Percentiles rank a stretch among this genome's conserved stretches.
Conservation (phyloP, 169 alveolate genomes). For the Miamiensis avidus region DNA sequence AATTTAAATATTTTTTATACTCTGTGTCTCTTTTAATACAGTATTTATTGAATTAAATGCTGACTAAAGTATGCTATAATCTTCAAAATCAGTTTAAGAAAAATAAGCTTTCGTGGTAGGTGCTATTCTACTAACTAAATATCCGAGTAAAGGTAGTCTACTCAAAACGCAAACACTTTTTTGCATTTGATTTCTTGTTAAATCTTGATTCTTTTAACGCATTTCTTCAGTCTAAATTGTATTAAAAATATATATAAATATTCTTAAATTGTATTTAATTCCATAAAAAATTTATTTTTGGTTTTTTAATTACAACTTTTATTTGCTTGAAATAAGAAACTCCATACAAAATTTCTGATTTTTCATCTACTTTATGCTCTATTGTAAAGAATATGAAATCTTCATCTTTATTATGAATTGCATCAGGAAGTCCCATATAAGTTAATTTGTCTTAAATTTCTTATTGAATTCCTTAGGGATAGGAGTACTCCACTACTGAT, state of each 20-base stretch:
- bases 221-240: slow-evolving; percentile 32
- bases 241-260: background rate
- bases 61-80: slow-evolving; percentile 44
- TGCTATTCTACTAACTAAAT: slow-evolving; percentile 48
- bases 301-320: slow-evolving; percentile 33
- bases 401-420: slow-evolving; percentile 59
- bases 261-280: background rate
- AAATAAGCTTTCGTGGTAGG: slow-evolving; percentile 67
- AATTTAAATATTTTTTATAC: slow-evolving; percentile 16
- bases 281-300: background rate
- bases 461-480: slow-evolving; percentile 47
- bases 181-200: slow-evolving; percentile 51
- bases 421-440: slow-evolving; percentile 66
- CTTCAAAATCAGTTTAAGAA: slow-evolving; percentile 52
- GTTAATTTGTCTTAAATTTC: slow-evolving; percentile 47
- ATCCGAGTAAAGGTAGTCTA: slow-evolving; percentile 56
- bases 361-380: background rate
- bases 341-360: slow-evolving; percentile 39
- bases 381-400: slow-evolving; percentile 60
- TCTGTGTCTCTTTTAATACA: slow-evolving; percentile 20
- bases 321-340: slow-evolving; percentile 67
- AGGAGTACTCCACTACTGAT: slow-evolving; percentile 56
- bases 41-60: slow-evolving; percentile 49
- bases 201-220: slow-evolving; percentile 31
- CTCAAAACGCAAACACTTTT: slow-evolving; percentile 58